These are phyloP conservation scores for Knoxia roxburghii DNA, from an alignment of 257 asterid genomes.

Conservation along the genomic window DNA sequence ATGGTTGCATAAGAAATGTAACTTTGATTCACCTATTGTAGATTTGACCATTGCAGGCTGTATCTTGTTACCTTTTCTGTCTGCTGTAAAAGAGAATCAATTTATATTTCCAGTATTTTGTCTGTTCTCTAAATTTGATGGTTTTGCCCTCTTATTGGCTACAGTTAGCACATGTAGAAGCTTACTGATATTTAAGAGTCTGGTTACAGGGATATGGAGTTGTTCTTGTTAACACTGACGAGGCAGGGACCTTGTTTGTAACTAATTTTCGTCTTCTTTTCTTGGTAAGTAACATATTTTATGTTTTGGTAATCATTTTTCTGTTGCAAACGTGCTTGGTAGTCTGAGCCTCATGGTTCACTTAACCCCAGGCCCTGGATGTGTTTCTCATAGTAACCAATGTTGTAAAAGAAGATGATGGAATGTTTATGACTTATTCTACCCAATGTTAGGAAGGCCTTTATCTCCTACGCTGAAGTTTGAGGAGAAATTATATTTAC, in stretches of 20 bases:
- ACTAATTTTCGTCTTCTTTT: constrained; percentile 95
- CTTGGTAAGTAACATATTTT: constrained; percentile 53
- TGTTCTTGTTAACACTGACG: constrained; percentile 92
- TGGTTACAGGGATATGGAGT: constrained; percentile 70
- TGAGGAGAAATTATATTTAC: background rate
- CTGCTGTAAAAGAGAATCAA: background rate
- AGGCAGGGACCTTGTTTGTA: constrained; percentile 84
- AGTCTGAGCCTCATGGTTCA: background rate
- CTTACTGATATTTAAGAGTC: constrained; percentile 24
- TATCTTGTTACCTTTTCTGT: background rate
- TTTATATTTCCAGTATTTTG: background rate
- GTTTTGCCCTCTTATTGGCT: background rate
- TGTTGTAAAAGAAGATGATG: background rate
- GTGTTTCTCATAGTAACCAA: background rate
- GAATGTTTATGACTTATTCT: background rate
- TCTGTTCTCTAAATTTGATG: constrained; percentile 2
- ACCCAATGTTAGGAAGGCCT: background rate
- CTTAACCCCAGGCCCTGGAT: too few species aligned
- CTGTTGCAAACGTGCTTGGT: constrained; percentile 2
- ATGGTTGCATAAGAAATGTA: too few species aligned
- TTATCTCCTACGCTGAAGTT: background rate
- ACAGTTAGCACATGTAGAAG: constrained; percentile 11
- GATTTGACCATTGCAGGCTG: background rate
- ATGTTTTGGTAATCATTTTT: background rate
- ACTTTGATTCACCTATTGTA: background rate